Evolutionary conservation across 2,329 filamentous ascomycete genomes (phyloP).

Genomic region (Capronia americana): DNA sequence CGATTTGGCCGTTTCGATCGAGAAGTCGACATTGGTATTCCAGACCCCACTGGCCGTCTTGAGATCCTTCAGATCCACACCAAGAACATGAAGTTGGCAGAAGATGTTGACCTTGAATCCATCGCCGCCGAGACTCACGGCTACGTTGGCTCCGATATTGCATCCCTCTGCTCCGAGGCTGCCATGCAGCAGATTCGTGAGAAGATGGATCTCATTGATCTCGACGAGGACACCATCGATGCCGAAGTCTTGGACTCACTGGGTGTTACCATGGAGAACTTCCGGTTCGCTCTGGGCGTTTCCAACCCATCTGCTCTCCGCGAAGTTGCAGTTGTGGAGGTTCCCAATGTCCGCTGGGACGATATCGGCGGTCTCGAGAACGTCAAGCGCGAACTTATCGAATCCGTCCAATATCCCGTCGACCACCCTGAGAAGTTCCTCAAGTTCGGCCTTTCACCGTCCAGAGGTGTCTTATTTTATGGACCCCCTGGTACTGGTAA

Average conservation of each 20-base stretch:
- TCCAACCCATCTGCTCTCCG: slow-evolving; percentile 98
- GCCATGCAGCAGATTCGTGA: slow-evolving; percentile 99
- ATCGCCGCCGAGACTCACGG: slow-evolving; percentile 98
- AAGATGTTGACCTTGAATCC: slow-evolving; percentile 95
- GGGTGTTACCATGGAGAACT: slow-evolving; percentile 99
- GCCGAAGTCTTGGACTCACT: slow-evolving; percentile 97
- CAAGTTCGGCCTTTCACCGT: slow-evolving; percentile 98
- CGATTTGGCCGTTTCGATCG: slow-evolving; percentile 99
- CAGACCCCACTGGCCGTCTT: slow-evolving; percentile 95
- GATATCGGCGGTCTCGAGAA: slow-evolving; percentile 98
- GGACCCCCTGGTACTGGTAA: slow-evolving; percentile 99
- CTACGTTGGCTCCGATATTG: slow-evolving; percentile 98
- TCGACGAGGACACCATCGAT: slow-evolving; percentile 98
- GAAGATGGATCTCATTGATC: slow-evolving; percentile 99
- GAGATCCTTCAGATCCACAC: slow-evolving; percentile 99
- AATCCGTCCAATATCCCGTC: slow-evolving; percentile 98
- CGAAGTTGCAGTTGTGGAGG: slow-evolving; percentile 98
- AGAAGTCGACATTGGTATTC: slow-evolving; percentile 97
- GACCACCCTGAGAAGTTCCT: slow-evolving; percentile 99
- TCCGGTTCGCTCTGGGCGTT: slow-evolving; percentile 96
- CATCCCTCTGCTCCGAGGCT: slow-evolving; percentile 96
- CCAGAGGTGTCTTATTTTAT: slow-evolving; percentile 97
- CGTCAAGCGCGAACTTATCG: slow-evolving; percentile 99
- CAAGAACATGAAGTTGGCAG: slow-evolving; percentile 99
- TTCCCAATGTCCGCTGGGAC: slow-evolving; percentile 99